Evolutionary conservation across 2,329 filamentous ascomycete species (phyloP), one percentile per base, ranked within the genome.

Genomic region (Sclerotinia sclerotiorum): DNA sequence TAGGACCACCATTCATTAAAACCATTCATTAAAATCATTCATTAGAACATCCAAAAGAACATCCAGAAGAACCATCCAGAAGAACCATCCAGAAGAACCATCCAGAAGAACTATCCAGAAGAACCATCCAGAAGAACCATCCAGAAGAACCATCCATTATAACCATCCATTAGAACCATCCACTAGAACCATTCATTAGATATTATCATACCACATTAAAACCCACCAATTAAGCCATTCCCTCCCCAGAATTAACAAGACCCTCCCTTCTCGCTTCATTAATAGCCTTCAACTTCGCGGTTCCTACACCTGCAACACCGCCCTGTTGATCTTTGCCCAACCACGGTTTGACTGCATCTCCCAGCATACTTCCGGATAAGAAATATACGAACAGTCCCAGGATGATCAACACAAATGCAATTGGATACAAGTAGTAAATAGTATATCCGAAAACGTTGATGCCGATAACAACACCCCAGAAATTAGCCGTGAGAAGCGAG

Each of bases 381-480:
- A 97, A 98, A 80, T 99, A 99, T 57, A 93, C 84, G 61, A 94
- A 83, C 74, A 97, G 86, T 0, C 95, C 94, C 39, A 94, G 66
- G 73, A 99, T 88, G 79, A 99, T 98, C 73, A 94, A 84, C 13
- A 97, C 92, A 79, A 99, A 99, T 17, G 95, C 94, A 77, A 97
- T 91, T 6, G 95, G 94, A 80, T 99, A 99, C 81, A 97, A 85
- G 84, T 87, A 97, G 81, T 97, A 91, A 69, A 99, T 87, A 52
- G 80, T 80, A 74, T 91, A 87, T 56, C 90, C 87, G 76, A 99
- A 97, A 61, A 98, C 91, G 77, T 89, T 86, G 73, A 96, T 87
- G 62, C 95, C 95, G 74, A 99, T 94, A 73, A 96, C 90, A 71
- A 97, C 90, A 72, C 93, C 94, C 95, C 95, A 99, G 82, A 98